Evolutionary conservation across 371 early-diverging fungal genomes (phyloP), one percentile per base, ranked within the genome.

Genomic region (Mucor irregularis): DNA sequence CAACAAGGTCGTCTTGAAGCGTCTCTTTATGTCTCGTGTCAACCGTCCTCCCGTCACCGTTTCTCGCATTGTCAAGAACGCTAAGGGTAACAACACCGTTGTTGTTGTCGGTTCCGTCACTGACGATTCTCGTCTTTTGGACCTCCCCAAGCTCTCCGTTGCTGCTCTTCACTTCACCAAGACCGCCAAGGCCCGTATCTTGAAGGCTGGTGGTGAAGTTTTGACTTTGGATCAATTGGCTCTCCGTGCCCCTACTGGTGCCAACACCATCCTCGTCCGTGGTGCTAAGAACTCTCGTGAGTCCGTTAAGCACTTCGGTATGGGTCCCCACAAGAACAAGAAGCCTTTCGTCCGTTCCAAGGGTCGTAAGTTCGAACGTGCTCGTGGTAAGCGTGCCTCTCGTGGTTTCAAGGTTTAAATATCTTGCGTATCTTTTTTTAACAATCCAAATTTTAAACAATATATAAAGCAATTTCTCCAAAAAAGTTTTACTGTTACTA

Each of bases 151-250:
- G 90, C 71, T 98, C 70, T 90, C 93, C 53, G 84, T 99, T 53
- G 92, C 92, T 65, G 98, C 98, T 64, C 91, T 99, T 66, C 90
- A 89, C 63, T 85, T 99, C 81, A 93, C 78, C 79, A 85, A 89
- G 83, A 82, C 93, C 37, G 99, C 96, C 74, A 93, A 93, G 80
- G 96, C 94, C 60, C 90, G 98, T 73, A 95, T 99, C 81, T 66
- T 96, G 75, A 91, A 92, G 87, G 96, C 97, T 69, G 99, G 99
- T 68, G 99, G 99, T 82, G 98, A 99, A 84, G 76, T 87, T 70
- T 81, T 99, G 64, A 99, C 99, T 67, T 88, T 99, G 66, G 99
- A 99, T 76, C 98, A 99, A 86, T 88, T 99, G 56, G 99, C 99
- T 49, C 87, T 96, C 67, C 90, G 97, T 72, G 90, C 98, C 56